phyloP scores from a whole-genome alignment of 306 rosid species.

The Potentilla sterilis region DNA sequence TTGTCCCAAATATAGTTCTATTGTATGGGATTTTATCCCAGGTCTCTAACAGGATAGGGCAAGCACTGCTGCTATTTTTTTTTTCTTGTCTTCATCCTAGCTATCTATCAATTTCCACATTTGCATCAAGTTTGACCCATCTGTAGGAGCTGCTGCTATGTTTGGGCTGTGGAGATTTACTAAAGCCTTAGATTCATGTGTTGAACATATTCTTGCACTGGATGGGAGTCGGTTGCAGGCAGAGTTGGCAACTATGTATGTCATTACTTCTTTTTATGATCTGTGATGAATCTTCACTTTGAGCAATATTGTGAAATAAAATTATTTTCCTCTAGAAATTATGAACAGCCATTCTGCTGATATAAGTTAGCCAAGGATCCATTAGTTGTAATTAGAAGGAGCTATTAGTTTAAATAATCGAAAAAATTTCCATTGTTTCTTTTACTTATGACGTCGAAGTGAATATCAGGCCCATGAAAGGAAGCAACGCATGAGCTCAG shows the following conservation, averaged over 20 bases:
- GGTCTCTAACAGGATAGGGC: background rate
- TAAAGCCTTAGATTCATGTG: constrained; percentile 43
- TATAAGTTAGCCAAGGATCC: background rate
- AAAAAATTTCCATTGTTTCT: background rate
- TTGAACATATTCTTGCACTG: constrained; percentile 58
- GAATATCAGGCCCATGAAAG: background rate
- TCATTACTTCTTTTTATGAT: constrained; percentile 26
- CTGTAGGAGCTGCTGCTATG: constrained; percentile 52
- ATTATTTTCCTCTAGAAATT: constrained; percentile 5
- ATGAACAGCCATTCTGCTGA: constrained; percentile 14
- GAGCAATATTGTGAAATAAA: background rate
- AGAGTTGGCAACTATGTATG: constrained; percentile 76
- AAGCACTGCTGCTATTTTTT: background rate
- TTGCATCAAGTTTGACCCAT: constrained; percentile 29
- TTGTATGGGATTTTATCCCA: background rate
- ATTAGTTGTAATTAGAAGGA: background rate
- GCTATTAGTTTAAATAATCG: background rate
- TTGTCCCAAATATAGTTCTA: background rate
- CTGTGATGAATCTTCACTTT: constrained; percentile 8
- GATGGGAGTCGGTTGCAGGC: constrained; percentile 71
- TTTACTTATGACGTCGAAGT: background rate
- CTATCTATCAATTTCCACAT: background rate
- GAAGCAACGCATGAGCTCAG: background rate
- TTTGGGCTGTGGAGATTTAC: constrained; percentile 45
- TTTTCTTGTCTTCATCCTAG: background rate